These are phyloP conservation scores for Aspergillus mulundensis DNA, from an alignment of 495 filamentous ascomycete species.

Conservation along the genomic window DNA sequence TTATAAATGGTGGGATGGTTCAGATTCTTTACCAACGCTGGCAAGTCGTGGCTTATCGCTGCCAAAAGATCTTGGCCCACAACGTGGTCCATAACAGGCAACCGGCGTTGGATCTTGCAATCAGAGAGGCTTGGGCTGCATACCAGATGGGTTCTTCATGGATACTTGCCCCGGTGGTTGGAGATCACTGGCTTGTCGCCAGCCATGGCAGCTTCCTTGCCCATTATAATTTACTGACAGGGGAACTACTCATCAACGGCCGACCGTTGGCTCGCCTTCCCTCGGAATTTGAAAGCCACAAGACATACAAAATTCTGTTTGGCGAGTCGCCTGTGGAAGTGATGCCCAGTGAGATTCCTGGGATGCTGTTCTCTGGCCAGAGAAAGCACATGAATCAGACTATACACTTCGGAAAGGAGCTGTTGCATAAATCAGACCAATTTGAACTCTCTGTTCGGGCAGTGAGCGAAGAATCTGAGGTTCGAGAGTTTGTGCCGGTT, in stretches of 20 bases:
- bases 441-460: slow-evolving; percentile 25
- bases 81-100: slow-evolving; percentile 9
- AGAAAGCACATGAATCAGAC: slow-evolving; percentile 25
- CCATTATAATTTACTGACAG: slow-evolving; percentile 52
- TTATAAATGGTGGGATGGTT: slow-evolving; percentile 2
- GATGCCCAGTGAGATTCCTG: slow-evolving; percentile 39
- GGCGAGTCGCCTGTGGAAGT: slow-evolving; percentile 28
- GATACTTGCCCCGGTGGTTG: background rate
- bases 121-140: slow-evolving; percentile 32
- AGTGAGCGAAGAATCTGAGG: slow-evolving; percentile 6
- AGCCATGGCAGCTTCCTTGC: slow-evolving; percentile 21
- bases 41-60: slow-evolving; percentile 23
- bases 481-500: slow-evolving; percentile 48
- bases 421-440: background rate
- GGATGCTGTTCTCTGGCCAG: slow-evolving; percentile 43
- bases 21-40: slow-evolving; percentile 27
- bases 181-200: slow-evolving; percentile 10
- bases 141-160: slow-evolving; percentile 27
- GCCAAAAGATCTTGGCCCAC: slow-evolving; percentile 10
- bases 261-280: slow-evolving; percentile 49
- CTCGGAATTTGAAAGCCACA: slow-evolving; percentile 38
- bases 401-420: slow-evolving; percentile 34
- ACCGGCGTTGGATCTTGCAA: slow-evolving; percentile 30
- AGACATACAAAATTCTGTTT: slow-evolving; percentile 39
- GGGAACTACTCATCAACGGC: slow-evolving; percentile 54